A percentile compares a stretch with the other conserved stretches of the same genome.
Evolutionary conservation across 2,329 filamentous ascomycete species (phyloP).

Genomic region (Emmonsiellopsis sp.): DNA sequence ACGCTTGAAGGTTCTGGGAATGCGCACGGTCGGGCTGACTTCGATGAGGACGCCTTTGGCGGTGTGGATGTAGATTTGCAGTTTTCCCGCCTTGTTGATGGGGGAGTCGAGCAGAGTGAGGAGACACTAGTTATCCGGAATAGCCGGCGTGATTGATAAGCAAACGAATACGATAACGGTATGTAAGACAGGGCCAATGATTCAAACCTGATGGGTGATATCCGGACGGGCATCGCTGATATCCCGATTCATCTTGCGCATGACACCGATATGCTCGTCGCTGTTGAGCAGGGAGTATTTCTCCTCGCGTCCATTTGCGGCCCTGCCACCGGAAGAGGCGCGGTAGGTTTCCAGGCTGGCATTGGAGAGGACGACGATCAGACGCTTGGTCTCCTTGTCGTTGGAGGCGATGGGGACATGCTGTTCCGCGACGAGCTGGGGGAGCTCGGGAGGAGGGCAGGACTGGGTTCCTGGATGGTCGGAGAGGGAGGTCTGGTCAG

Average conservation of each 20-base stretch:
- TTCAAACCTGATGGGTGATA: constrained; percentile 90
- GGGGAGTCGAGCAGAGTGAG: constrained; percentile 95
- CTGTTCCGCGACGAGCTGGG: constrained; percentile 88
- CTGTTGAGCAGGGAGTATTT: constrained; percentile 98
- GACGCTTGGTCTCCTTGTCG: constrained; percentile 82
- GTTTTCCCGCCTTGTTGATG: constrained; percentile 93
- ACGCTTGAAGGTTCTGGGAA: constrained; percentile 96
- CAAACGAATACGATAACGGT: too few species aligned
- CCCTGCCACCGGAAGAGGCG: constrained; percentile 58
- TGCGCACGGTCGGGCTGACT: constrained; percentile 94
- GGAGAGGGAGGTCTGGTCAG: constrained; percentile 16
- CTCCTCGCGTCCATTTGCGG: constrained; percentile 55
- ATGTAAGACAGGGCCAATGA: constrained; percentile 8
- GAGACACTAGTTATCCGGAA: constrained; percentile 58
- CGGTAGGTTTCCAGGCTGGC: constrained; percentile 97
- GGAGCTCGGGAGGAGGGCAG: constrained; percentile 80
- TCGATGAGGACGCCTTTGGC: constrained; percentile 96
- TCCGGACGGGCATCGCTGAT: constrained; percentile 96
- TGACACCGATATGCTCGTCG: constrained; percentile 96
- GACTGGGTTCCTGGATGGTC: constrained; percentile 70
- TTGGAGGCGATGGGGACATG: constrained; percentile 70
- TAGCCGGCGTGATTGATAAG: background rate
- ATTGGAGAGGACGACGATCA: constrained; percentile 95
- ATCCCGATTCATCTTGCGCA: constrained; percentile 99
- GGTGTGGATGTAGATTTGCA: constrained; percentile 98